These are phyloP conservation scores for Salvia miltiorrhiza DNA, from an alignment of 257 asterid species.

Conservation along the genomic window DNA sequence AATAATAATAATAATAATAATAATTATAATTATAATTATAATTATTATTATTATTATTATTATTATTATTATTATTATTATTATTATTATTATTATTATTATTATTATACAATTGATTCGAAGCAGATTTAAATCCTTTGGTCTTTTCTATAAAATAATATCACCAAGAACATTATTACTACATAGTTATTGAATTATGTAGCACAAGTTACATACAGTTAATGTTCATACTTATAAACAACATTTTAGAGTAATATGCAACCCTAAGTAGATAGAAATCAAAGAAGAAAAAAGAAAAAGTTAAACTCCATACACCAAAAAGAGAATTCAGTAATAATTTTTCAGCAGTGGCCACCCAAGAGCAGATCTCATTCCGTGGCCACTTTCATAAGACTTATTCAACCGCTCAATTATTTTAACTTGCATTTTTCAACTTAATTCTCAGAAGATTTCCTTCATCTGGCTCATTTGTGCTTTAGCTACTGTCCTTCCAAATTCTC, in stretches of 20 bases:
- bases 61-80: no score
- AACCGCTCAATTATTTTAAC: neutral
- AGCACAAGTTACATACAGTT: neutral
- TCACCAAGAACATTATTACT: neutral
- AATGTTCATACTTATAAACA: neutral
- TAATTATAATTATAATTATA: no score
- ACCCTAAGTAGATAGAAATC: neutral
- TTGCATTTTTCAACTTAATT: neutral
- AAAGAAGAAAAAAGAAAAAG: no score
- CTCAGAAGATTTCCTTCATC: neutral
- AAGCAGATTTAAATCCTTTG: no score
- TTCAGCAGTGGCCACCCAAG: neutral
- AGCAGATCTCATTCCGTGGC: neutral
- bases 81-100: no score
- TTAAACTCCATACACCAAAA: neutral
- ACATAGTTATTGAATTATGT: no score
- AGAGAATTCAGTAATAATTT: neutral
- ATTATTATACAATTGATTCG: no score
- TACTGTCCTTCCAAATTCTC: neutral
- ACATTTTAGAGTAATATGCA: neutral
- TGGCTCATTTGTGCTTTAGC: neutral
- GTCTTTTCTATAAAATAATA: no score
- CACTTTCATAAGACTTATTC: neutral
- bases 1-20: no score
- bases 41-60: no score